phyloP scores from a whole-genome alignment of 2,329 filamentous ascomycete genomes.

The Teratosphaeria epicoccoides region DNA sequence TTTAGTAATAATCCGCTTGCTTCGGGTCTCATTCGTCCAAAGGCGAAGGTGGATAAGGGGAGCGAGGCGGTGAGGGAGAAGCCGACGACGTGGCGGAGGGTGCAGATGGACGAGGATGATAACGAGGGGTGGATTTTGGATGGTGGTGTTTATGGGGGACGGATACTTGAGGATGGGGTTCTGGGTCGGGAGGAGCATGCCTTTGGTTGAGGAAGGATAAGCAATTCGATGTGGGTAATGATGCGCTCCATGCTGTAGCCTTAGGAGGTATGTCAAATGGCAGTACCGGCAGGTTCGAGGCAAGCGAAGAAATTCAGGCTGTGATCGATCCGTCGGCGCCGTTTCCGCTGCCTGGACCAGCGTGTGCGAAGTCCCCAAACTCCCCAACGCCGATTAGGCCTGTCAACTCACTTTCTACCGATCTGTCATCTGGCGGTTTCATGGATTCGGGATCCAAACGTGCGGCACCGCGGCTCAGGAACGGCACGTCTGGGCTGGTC shows the following conservation, averaged over 20 bases:
- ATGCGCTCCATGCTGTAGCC: too few species aligned
- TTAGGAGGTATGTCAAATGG: too few species aligned
- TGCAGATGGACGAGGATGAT: constrained; percentile 44
- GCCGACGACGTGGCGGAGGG: constrained; percentile 37
- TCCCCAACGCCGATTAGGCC: not conserved
- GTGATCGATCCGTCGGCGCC: not conserved
- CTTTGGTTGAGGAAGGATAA: constrained; percentile 8
- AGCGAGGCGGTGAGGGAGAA: constrained; percentile 28
- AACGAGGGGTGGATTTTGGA: constrained; percentile 45
- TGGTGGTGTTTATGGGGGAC: constrained; percentile 38
- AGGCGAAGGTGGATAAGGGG: constrained; percentile 43
- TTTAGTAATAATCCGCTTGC: constrained; percentile 62
- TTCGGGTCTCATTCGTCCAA: constrained; percentile 54
- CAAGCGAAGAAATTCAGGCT: too few species aligned
- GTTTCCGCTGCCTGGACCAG: not conserved
- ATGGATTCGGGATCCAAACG: too few species aligned
- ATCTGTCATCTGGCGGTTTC: too few species aligned
- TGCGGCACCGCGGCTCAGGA: not conserved
- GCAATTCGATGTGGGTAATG: not conserved
- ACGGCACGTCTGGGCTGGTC: not conserved
- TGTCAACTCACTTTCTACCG: too few species aligned
- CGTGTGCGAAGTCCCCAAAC: not conserved
- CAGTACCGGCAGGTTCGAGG: too few species aligned
- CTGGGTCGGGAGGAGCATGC: constrained; percentile 21
- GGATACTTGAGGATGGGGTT: constrained; percentile 13